Evolutionary conservation across 257 asterid species (phyloP), one percentile per base, ranked within the genome.

Genomic region (Nemophila menziesii): DNA sequence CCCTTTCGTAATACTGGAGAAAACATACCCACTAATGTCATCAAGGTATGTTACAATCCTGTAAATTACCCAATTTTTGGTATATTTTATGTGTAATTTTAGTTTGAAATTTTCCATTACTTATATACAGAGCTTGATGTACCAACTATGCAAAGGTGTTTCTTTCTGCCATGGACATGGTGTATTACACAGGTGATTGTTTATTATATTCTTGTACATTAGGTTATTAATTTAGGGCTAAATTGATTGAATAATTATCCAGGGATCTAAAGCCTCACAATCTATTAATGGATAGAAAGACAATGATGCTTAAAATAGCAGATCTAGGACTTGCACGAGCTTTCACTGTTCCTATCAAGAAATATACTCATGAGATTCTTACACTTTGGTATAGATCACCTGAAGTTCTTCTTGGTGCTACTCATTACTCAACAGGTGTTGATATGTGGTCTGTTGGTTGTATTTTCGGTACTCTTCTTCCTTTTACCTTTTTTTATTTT

Each of bases 371-470:
- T 56, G 96, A 90, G 92, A 93, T 84, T 53, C 37, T 90, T 69
- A 90, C 99, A 44, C 93, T 90, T 16, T 90, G 99, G 99, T 85
- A 90, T 43, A 79, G 99, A 65, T 96, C 99, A 60, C 99, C 99
- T 39, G 99, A 90, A 69, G 96, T 90, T 42, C 94, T 85, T 36
- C 56, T 90, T 70, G 99, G 99, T 37, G 82, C 93, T 13, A 82
- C 96, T 5, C 96, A 86, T 57, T 90, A 90, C 77, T 81, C 99
- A 16, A 86, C 96, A 45, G 96, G 80, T 18, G 96, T 90, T 37
- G 99, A 90, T 65, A 82, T 82, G 73, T 90, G 99, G 96, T 90
- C 96, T 34, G 96, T 90, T 33, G 99, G 81, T 29, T 82, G 96
- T 54, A 85, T 90, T 58, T 90, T 90, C 62, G 99, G 99, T 85